Percentiles rank a stretch among this genome's conserved stretches.
Conservation (phyloP, 2,329 filamentous ascomycete genomes). For the Aspergillus brasiliensis region DNA sequence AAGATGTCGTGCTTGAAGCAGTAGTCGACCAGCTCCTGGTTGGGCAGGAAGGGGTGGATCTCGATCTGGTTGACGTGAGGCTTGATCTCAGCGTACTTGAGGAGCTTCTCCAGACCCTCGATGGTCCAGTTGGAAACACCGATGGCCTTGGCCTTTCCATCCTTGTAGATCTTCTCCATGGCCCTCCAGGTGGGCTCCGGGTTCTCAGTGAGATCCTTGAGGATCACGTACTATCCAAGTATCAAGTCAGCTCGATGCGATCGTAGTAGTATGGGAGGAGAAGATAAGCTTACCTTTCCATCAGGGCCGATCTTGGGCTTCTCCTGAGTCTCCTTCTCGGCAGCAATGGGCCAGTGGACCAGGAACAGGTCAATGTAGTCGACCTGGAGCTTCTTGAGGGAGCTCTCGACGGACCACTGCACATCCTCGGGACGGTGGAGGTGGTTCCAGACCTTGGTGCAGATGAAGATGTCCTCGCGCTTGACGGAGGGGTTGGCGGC, state of each 20-base stretch:
- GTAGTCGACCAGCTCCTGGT: conserved; percentile 47
- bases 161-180: conserved; percentile 62
- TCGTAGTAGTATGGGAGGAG: background rate
- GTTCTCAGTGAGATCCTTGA: conserved; percentile 67
- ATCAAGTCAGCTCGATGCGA: background rate
- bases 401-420: conserved; percentile 57
- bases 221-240: conserved; percentile 58
- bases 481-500: conserved; percentile 50
- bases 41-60: conserved; percentile 52
- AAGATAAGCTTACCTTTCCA: conserved; percentile 47
- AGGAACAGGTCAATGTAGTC: conserved; percentile 74
- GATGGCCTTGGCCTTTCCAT: conserved; percentile 68
- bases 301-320: conserved; percentile 54
- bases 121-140: conserved; percentile 76
- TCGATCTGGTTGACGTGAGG: conserved; percentile 51
- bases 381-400: conserved; percentile 66
- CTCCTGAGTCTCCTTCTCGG: conserved; percentile 53
- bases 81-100: conserved; percentile 45
- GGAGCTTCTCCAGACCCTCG: conserved; percentile 50
- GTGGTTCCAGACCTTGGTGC: conserved; percentile 58
- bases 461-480: conserved; percentile 54
- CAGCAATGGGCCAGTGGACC: conserved; percentile 54
- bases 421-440: conserved; percentile 52
- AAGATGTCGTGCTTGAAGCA: conserved; percentile 45
- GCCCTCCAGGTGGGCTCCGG: conserved; percentile 65